Conservation (phyloP, 805 yeast species). For the Zygoascus flipseniorum region DNA sequence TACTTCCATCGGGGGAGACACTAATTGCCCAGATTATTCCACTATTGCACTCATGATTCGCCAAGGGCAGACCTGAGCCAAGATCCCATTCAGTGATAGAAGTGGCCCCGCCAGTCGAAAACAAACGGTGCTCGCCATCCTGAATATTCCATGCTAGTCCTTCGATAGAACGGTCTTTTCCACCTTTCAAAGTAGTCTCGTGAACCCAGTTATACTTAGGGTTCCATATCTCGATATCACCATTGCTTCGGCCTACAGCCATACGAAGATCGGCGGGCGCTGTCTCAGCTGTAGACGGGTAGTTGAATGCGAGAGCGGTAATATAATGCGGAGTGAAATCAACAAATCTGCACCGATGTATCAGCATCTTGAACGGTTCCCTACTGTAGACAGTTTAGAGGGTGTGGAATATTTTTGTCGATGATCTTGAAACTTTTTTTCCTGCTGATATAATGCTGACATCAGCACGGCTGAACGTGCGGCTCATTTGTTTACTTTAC, state of each 20-base stretch:
- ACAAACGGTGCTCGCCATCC: slow-evolving; percentile 54
- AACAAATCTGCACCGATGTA: slow-evolving; percentile 88
- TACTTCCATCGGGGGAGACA: slow-evolving; percentile 49
- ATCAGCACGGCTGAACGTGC: neutral
- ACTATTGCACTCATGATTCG: slow-evolving; percentile 80
- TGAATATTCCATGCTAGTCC: slow-evolving; percentile 65
- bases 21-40: slow-evolving; percentile 91
- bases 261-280: slow-evolving; percentile 42
- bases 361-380: slow-evolving; percentile 42
- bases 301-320: slow-evolving; percentile 74
- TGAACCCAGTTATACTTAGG: slow-evolving; percentile 61
- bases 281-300: slow-evolving; percentile 35
- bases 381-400: neutral
- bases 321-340: slow-evolving; percentile 80
- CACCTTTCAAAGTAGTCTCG: slow-evolving; percentile 66
- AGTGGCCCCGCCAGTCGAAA: slow-evolving; percentile 92
- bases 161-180: slow-evolving; percentile 77
- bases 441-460: neutral
- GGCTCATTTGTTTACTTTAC: slow-evolving; percentile 5
- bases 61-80: slow-evolving; percentile 57
- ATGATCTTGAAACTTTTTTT: neutral
- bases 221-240: slow-evolving; percentile 94
- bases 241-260: slow-evolving; percentile 90
- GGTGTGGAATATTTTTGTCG: neutral
- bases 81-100: slow-evolving; percentile 89